Evolutionary conservation across 2,329 filamentous ascomycete species (phyloP), one percentile per base, ranked within the genome.

Genomic region (Camillea tinctor): DNA sequence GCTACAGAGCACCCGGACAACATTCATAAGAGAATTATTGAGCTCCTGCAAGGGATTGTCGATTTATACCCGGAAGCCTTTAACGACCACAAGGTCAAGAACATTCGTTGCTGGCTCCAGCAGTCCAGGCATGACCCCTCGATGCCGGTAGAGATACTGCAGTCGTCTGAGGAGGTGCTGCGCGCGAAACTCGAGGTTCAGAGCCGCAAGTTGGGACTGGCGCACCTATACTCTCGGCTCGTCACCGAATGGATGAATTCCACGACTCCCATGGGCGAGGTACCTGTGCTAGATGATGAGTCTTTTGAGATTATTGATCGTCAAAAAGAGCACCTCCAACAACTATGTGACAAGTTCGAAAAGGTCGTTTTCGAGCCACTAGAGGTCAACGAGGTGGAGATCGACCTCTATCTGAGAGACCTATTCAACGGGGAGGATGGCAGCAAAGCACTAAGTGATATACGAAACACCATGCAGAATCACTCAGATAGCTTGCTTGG

Each of bases 211-310:
- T 65, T 77, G 13, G 62, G 68, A 36, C 66, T 75, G 52, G 73
- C 70, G 4, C 67, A 73, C 50, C 60, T 75, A 52, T 74, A 77
- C 63, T 75, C 75, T 3, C 71, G 72, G 8, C 67, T 79, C 13
- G 58, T 77, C 51, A 77, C 74, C 21, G 75, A 77, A 57, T 77
- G 76, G 76, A 75, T 76, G 63, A 70, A 75, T 9, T 69, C 70
- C 13, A 60, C 49, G 7, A 63, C n/a, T 50, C 66, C 36, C 50
- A 60, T 53, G 63, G 63, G 53, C 15, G 61, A 54, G 8, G 52
- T 23, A 9, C 17, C 53, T 8, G 52, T 23, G 21, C 20, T 62
- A 2, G 56, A 65, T 8, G 60, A 64, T 1, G 70, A 74, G 2
- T 67, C 68, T 3, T 74, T 72, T 40, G 66, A 73, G 50, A 30